Percentiles rank a stretch among this genome's conserved stretches.
phyloP scores from a whole-genome alignment of 148 eudicot genomes.

The Silene uniflora region DNA sequence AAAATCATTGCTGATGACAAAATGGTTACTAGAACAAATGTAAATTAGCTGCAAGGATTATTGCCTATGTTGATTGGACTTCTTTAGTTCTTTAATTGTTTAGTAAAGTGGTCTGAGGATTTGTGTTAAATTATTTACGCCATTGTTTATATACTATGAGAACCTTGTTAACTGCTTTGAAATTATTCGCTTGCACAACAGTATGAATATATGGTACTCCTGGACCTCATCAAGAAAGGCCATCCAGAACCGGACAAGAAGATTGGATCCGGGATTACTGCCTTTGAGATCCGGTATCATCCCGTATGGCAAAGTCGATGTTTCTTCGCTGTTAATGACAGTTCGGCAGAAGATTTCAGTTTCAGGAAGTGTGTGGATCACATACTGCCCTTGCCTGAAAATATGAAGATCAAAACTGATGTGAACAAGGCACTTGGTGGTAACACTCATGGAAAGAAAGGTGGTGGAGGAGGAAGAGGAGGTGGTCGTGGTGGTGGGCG shows the following conservation, averaged over 20 bases:
- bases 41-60: too few relatives aligned
- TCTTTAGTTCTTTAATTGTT: too few relatives aligned
- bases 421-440: conserved; percentile 56
- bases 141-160: neutral
- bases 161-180: neutral
- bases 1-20: too few relatives aligned
- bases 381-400: conserved; percentile 84
- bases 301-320: conserved; percentile 77
- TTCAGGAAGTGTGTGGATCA: conserved; percentile 93
- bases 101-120: too few relatives aligned
- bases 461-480: conserved; percentile 42
- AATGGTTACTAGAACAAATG: too few relatives aligned
- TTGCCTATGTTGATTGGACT: too few relatives aligned
- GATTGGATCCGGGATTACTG: conserved; percentile 55
- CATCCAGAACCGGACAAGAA: conserved; percentile 74
- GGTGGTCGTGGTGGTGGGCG: conserved; percentile 38
- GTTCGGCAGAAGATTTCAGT: conserved; percentile 79
- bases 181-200: conserved; percentile 21
- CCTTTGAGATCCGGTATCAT: conserved; percentile 75
- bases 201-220: conserved; percentile 67
- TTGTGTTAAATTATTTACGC: too few relatives aligned
- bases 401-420: conserved; percentile 63
- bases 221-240: conserved; percentile 79
- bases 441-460: conserved; percentile 31
- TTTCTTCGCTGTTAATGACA: conserved; percentile 70